A percentile compares a stretch with the other conserved stretches of the same genome.
Conservation (phyloP, 345 rosid genomes). For the Ailanthus altissimus region DNA sequence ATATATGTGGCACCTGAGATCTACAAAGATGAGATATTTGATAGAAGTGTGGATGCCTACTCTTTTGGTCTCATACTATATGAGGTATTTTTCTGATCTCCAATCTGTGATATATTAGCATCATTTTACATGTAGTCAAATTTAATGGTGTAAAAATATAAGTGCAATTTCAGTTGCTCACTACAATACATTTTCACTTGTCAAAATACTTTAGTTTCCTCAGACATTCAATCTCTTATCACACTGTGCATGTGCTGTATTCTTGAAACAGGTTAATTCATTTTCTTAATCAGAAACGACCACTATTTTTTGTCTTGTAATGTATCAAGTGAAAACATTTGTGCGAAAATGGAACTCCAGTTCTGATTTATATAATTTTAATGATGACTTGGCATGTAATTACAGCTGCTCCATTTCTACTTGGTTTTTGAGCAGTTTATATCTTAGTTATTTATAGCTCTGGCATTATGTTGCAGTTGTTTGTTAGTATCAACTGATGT, state of each 20-base stretch:
- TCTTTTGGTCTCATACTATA: slow-evolving; percentile 81
- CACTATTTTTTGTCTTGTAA: neutral
- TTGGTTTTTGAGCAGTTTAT: neutral
- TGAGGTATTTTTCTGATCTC: slow-evolving; percentile 57
- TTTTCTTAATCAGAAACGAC: neutral
- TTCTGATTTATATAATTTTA: too few species aligned
- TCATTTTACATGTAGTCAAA: neutral
- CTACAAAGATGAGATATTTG: slow-evolving; percentile 58
- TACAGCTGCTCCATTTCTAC: neutral
- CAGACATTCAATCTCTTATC: neutral
- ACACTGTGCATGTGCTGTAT: neutral
- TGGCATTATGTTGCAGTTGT: neutral
- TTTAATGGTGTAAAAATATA: neutral
- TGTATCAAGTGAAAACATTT: neutral
- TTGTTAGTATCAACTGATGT: neutral
- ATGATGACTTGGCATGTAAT: too few species aligned
- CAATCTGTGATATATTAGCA: slow-evolving; percentile 3
- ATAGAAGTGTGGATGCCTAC: slow-evolving; percentile 77
- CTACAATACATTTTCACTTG: neutral
- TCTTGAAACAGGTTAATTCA: neutral
- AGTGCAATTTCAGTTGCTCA: neutral
- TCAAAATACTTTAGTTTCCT: neutral
- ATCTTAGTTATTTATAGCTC: neutral
- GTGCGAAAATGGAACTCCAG: neutral
- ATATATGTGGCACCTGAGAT: slow-evolving; percentile 82